Percentiles rank a stretch among this genome's conserved stretches.
Conservation (phyloP, 1,284 basidiomycete species). For the Austropuccinia psidii region DNA sequence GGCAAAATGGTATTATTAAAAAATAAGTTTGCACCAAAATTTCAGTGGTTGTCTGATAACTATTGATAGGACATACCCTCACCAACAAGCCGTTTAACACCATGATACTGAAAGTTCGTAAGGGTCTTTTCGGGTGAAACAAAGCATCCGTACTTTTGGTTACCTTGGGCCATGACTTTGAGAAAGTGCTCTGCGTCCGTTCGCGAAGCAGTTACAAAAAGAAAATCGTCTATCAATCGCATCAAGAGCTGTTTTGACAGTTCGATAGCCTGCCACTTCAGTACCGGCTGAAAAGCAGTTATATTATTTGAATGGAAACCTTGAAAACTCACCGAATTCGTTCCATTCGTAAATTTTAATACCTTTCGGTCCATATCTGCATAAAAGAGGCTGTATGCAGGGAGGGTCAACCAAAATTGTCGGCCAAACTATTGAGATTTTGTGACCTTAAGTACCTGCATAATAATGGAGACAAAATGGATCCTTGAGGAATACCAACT, state of each 20-base stretch:
- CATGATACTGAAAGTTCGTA: constrained; percentile 66
- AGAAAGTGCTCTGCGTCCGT: constrained; percentile 64
- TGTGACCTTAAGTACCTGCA: constrained; percentile 55
- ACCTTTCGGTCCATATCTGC: constrained; percentile 70
- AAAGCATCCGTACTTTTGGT: constrained; percentile 85
- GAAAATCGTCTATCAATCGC: constrained; percentile 86
- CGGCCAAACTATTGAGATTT: not conserved
- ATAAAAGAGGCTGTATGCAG: constrained; percentile 66
- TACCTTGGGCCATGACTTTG: constrained; percentile 65
- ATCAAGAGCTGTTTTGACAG: constrained; percentile 60
- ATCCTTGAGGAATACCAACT: constrained; percentile 92
- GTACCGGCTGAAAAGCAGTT: not conserved
- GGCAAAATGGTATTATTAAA: no score
- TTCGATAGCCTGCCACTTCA: not conserved
- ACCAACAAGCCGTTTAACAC: constrained; percentile 46
- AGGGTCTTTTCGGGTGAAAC: constrained; percentile 82
- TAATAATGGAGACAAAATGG: constrained; percentile 74
- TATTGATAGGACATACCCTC: constrained; percentile 34
- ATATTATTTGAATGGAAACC: no score
- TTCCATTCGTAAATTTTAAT: constrained; percentile 57
- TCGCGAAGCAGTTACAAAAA: constrained; percentile 69
- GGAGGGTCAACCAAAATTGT: not conserved
- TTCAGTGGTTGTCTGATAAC: not conserved
- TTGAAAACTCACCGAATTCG: constrained; percentile 58
- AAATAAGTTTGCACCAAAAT: not conserved